Conservation (phyloP, 495 filamentous ascomycete species). For the Rusavskia elegans region DNA sequence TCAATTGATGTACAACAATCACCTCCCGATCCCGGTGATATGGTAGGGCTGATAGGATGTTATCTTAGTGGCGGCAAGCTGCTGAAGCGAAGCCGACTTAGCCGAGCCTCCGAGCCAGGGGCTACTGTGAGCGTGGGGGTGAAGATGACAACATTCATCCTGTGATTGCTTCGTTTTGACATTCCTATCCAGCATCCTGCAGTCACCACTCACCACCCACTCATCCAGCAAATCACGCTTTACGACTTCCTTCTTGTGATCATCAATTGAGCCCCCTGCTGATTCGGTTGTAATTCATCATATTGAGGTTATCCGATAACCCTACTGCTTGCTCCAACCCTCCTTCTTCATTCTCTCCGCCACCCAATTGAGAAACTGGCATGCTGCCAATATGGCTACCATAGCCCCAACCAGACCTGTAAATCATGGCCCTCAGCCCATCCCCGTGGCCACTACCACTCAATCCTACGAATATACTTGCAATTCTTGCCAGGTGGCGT, state of each 20-base stretch:
- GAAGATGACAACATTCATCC: not conserved
- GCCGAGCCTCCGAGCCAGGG: not conserved
- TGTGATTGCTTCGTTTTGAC: not conserved
- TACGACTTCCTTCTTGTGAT: no score
- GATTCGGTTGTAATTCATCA: no score
- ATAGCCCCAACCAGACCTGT: conserved; percentile 20
- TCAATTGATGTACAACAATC: no score
- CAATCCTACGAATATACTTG: conserved; percentile 81
- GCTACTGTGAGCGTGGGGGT: not conserved
- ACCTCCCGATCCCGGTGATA: no score
- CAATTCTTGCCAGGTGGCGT: conserved; percentile 95
- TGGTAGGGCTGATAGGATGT: not conserved
- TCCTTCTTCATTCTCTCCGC: not conserved
- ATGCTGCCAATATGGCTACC: conserved; percentile 31
- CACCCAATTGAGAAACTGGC: not conserved
- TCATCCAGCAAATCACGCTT: no score
- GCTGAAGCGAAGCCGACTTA: not conserved
- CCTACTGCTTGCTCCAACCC: not conserved
- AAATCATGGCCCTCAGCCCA: conserved; percentile 20
- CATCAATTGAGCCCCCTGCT: no score
- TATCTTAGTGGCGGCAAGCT: not conserved
- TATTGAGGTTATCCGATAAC: no score
- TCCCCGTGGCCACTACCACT: conserved; percentile 18
- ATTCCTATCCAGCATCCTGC: not conserved
- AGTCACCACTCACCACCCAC: no score